A percentile compares a stretch with the other conserved stretches of the same genome.
These are phyloP conservation scores for Fusarium hostae DNA, from an alignment of 2,329 filamentous ascomycete species.

Conservation along the genomic window DNA sequence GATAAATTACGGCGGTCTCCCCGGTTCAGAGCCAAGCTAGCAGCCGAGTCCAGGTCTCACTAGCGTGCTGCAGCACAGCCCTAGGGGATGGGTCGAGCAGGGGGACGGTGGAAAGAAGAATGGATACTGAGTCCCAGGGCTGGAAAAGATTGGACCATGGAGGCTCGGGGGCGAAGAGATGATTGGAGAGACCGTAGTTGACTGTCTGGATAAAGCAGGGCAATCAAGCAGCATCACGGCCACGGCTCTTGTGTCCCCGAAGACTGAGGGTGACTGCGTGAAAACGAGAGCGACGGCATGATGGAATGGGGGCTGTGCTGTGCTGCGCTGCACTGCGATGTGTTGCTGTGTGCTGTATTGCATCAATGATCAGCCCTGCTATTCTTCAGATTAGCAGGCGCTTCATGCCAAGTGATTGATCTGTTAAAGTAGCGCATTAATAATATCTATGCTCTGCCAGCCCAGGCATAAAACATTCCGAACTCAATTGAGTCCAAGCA, in stretches of 20 bases:
- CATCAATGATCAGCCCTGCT: neutral
- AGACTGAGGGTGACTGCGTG: constrained; percentile 21
- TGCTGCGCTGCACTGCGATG: neutral
- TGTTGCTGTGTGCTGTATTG: neutral
- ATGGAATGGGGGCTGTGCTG: constrained; percentile 26
- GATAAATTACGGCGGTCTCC: constrained; percentile 23
- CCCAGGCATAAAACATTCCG: neutral
- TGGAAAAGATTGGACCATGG: constrained; percentile 20
- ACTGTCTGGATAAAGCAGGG: neutral
- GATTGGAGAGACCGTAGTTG: constrained; percentile 23
- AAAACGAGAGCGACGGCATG: neutral
- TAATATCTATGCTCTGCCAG: neutral
- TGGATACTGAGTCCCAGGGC: constrained; percentile 17
- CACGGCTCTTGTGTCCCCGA: neutral
- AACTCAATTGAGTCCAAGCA: neutral
- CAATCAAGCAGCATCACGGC: constrained; percentile 6
- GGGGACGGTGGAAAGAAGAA: constrained; percentile 11
- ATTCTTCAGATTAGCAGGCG: neutral
- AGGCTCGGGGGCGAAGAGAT: constrained; percentile 14
- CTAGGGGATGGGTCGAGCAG: constrained; percentile 28
- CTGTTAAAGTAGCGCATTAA: neutral
- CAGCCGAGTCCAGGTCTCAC: constrained; percentile 29
- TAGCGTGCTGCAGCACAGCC: constrained; percentile 40
- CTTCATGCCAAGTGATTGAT: neutral
- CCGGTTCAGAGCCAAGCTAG: constrained; percentile 23